These are phyloP conservation scores for Clonostachys byssicola DNA, from an alignment of 2,329 filamentous ascomycete genomes.

Conservation along the genomic window DNA sequence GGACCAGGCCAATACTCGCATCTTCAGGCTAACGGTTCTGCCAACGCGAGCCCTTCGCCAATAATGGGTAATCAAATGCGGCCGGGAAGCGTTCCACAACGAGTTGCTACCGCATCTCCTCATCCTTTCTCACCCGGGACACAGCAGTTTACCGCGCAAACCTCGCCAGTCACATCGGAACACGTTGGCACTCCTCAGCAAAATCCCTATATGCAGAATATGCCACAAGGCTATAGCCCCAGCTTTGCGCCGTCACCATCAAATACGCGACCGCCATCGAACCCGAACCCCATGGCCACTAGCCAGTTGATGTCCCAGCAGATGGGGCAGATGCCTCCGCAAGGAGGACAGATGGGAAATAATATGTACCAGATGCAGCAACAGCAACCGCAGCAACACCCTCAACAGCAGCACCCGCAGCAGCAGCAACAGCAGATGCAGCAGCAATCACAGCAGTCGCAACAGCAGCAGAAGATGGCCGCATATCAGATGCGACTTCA, in stretches of 20 bases:
- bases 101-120: constrained; percentile 88
- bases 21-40: constrained; percentile 73
- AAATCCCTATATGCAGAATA: constrained; percentile 61
- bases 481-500: constrained; percentile 82
- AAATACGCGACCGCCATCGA: constrained; percentile 50
- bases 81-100: constrained; percentile 66
- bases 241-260: constrained; percentile 54
- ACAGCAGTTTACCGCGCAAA: constrained; percentile 67
- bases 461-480: constrained; percentile 60
- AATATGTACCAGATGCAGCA: constrained; percentile 35
- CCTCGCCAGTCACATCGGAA: constrained; percentile 74
- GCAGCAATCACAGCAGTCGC: constrained; percentile 38
- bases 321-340: constrained; percentile 39
- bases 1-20: constrained; percentile 69
- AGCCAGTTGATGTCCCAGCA: constrained; percentile 52
- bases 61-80: constrained; percentile 81
- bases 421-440: constrained; percentile 19
- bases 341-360: constrained; percentile 44
- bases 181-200: constrained; percentile 69
- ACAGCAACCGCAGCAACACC: constrained; percentile 44
- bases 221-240: constrained; percentile 54
- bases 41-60: constrained; percentile 86
- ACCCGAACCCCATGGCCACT: constrained; percentile 45
- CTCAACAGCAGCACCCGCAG: constrained; percentile 32
- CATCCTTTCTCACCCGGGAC: constrained; percentile 81